Base-by-base conservation (phyloP, 805 yeast genomes). In the Henningerozyma blattae region DNA sequence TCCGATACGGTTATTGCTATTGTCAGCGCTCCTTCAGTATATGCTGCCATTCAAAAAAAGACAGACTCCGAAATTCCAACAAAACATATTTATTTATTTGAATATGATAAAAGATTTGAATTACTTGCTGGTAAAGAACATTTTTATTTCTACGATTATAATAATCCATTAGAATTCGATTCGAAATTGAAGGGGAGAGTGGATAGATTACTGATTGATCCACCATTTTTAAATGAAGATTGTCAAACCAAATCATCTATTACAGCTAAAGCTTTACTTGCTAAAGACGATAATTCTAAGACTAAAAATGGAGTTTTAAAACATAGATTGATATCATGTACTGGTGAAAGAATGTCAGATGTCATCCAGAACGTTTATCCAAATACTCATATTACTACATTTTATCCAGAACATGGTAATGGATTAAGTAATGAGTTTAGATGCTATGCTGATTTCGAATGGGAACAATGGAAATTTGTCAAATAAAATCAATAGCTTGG, bases 1-100 rank as follows among this genome's bases (percentile, higher is more conserved):
- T 68, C 67, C 34, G 65, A 70, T 26, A 81, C 93, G 0, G 75
- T 74, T 1, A 67, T 86, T 29, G 82, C 80, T 32, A 68, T 86
- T 34, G 83, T 81, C 2, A 75, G 87, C 59, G 95, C 95, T 2
- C 95, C 96, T 15, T 81, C 95, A 0, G 95, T 84, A 3, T 86
- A 78, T 58, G 93, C 94, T 1, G 91, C 89, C 0, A 70, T 85
- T 29, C 68, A 67, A 41, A 69, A 70, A 37, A 64, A 70, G 33
- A 71, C 73, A 4, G 54, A 55, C 7, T 56, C 54, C 5, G 61
- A 64, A 4, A 43, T 80, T 25, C 87, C 87, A 26, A 82, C 85
- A 0, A 47, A 73, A 34, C 70, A 79, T 33, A 76, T 85, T 15
- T 82, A 80, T 50, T 62, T 86, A 34, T 62, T 86, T 36, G 96